These are phyloP conservation scores for Exophiala oligosperma DNA, from an alignment of 2,329 filamentous ascomycete genomes.

Conservation along the genomic window DNA sequence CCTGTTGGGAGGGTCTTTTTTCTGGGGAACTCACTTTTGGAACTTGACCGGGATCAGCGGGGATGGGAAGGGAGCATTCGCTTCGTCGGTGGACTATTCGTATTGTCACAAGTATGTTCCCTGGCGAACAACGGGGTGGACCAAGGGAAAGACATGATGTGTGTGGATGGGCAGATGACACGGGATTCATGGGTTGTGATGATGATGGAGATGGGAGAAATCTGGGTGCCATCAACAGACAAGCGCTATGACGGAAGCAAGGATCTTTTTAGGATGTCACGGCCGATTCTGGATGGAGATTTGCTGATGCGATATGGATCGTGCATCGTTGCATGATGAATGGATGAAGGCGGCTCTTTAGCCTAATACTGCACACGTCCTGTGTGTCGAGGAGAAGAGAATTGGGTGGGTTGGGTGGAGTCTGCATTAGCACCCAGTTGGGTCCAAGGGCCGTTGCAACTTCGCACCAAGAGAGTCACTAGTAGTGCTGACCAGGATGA, in stretches of 20 bases:
- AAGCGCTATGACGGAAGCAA: slow-evolving; percentile 1
- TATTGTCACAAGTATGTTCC: neutral
- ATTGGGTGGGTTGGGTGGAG: neutral
- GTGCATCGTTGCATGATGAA: neutral
- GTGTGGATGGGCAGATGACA: slow-evolving; percentile 8
- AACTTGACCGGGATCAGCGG: slow-evolving; percentile 6
- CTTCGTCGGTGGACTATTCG: neutral
- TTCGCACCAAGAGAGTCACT: too few relatives aligned
- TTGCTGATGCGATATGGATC: neutral
- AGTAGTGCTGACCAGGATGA: slow-evolving; percentile 7
- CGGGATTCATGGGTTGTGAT: neutral
- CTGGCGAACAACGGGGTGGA: neutral
- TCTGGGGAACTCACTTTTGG: slow-evolving; percentile 6
- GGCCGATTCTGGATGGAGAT: neutral
- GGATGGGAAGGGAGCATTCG: neutral
- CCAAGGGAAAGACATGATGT: neutral
- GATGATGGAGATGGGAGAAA: neutral
- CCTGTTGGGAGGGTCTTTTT: neutral
- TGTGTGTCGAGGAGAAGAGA: neutral
- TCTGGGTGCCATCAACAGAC: neutral
- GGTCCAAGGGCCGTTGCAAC: neutral
- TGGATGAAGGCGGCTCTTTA: neutral
- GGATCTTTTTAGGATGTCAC: slow-evolving; percentile 1
- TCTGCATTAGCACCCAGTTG: neutral
- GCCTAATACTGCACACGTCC: neutral